Conservation (phyloP, 352 stramenopile genomes). For the Globisporangium emineosum region DNA sequence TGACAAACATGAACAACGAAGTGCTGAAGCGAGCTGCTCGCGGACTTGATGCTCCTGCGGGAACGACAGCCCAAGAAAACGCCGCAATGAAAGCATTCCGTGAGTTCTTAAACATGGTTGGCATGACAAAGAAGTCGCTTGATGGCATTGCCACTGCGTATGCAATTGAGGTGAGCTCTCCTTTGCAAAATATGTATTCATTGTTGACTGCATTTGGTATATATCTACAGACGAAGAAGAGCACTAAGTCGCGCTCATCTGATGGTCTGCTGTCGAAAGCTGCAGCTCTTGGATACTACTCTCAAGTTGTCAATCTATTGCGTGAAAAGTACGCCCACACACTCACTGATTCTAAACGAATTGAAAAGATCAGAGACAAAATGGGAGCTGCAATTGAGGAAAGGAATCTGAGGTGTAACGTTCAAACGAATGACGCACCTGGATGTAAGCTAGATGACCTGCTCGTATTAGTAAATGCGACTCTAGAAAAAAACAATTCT, state of each 20-base stretch:
- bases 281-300: background rate
- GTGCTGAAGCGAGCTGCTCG: too few relatives aligned
- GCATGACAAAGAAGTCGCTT: constrained; percentile 3
- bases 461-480: too few relatives aligned
- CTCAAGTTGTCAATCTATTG: constrained; percentile 14
- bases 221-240: background rate
- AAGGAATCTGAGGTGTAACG: constrained; percentile 16
- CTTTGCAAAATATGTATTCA: constrained; percentile 6
- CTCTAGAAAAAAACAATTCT: constrained; percentile 6
- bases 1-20: too few relatives aligned
- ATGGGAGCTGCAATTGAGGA: constrained; percentile 25
- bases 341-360: constrained; percentile 12
- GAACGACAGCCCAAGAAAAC: background rate
- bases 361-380: constrained; percentile 23
- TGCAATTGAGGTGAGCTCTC: background rate
- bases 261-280: background rate
- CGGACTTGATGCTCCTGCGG: constrained; percentile 1
- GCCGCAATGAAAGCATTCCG: constrained; percentile 1
- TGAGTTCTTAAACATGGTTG: constrained; percentile 2
- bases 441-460: constrained; percentile 20
- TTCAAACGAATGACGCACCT: constrained; percentile 22
- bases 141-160: background rate
- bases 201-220: background rate
- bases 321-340: constrained; percentile 7
- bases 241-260: background rate